Conservation (phyloP, 441 rosid species). For the Erodium moschatum region DNA sequence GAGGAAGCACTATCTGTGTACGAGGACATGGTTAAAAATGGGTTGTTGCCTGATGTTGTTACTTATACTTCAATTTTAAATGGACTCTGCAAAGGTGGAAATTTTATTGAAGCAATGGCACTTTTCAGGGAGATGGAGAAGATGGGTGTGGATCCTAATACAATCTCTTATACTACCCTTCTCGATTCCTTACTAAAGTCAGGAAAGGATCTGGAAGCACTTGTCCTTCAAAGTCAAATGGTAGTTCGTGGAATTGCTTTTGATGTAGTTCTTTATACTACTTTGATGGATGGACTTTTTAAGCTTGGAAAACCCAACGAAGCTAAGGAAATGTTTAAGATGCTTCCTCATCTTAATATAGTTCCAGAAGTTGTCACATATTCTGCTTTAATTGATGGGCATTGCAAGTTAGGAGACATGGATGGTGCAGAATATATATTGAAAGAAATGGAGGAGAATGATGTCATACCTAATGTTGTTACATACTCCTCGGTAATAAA, state of each 20-base stretch:
- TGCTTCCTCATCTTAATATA: slow-evolving; percentile 39
- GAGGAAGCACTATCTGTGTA: slow-evolving; percentile 53
- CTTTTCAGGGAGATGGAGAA: slow-evolving; percentile 60
- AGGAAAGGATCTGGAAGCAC: slow-evolving; percentile 43
- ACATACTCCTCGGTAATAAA: slow-evolving; percentile 63
- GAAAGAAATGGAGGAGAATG: slow-evolving; percentile 51
- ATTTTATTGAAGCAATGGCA: slow-evolving; percentile 46
- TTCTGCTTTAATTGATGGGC: slow-evolving; percentile 63
- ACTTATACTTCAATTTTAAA: slow-evolving; percentile 60
- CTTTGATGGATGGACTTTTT: slow-evolving; percentile 70
- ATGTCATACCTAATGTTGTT: slow-evolving; percentile 42
- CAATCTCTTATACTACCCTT: slow-evolving; percentile 52
- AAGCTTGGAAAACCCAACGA: slow-evolving; percentile 54
- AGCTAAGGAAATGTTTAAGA: slow-evolving; percentile 47
- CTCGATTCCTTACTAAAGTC: slow-evolving; percentile 63
- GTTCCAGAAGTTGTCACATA: slow-evolving; percentile 51
- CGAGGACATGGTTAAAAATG: slow-evolving; percentile 47
- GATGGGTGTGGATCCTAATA: slow-evolving; percentile 66
- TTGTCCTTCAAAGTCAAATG: slow-evolving; percentile 67
- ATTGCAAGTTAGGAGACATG: slow-evolving; percentile 65
- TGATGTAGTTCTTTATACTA: slow-evolving; percentile 67
- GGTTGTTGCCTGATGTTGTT: slow-evolving; percentile 64
- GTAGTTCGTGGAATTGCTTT: slow-evolving; percentile 61
- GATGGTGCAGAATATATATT: slow-evolving; percentile 40
- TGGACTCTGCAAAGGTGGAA: slow-evolving; percentile 65